Conservation (phyloP, 805 yeast species). For the Pichia occidentalis region DNA sequence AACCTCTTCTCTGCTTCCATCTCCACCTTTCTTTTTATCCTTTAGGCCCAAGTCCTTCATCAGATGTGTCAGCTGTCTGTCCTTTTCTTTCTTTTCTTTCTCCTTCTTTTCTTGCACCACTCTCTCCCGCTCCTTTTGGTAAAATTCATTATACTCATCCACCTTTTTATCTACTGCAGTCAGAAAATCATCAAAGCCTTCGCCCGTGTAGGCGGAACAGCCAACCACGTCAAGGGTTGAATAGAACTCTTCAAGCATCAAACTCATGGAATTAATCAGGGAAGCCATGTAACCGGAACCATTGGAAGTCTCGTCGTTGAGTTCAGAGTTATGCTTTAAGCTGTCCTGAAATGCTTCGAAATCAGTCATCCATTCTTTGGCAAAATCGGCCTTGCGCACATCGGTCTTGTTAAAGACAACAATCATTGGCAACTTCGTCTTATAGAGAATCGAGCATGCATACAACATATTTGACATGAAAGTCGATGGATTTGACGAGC, state of each 20-base stretch:
- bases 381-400: conserved; percentile 76
- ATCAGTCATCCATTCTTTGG: conserved; percentile 95
- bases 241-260: conserved; percentile 94
- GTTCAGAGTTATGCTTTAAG: conserved; percentile 57
- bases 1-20: conserved; percentile 38
- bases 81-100: conserved; percentile 65
- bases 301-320: conserved; percentile 50
- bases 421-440: conserved; percentile 94
- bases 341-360: conserved; percentile 88
- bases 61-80: conserved; percentile 59
- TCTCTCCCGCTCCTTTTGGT: conserved; percentile 80
- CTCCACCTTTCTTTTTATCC: conserved; percentile 31
- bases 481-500: conserved; percentile 90
- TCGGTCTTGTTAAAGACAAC: conserved; percentile 95
- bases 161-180: conserved; percentile 80
- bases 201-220: conserved; percentile 91
- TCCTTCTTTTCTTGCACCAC: conserved; percentile 70
- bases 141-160: conserved; percentile 78
- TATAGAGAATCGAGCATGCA: conserved; percentile 94
- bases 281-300: conserved; percentile 92
- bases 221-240: conserved; percentile 86
- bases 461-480: conserved; percentile 97
- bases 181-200: conserved; percentile 87
- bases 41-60: conserved; percentile 83
- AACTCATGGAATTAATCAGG: conserved; percentile 86